phyloP scores from a whole-genome alignment of 129 eudicot species.

The Centaurea solstitialis region DNA sequence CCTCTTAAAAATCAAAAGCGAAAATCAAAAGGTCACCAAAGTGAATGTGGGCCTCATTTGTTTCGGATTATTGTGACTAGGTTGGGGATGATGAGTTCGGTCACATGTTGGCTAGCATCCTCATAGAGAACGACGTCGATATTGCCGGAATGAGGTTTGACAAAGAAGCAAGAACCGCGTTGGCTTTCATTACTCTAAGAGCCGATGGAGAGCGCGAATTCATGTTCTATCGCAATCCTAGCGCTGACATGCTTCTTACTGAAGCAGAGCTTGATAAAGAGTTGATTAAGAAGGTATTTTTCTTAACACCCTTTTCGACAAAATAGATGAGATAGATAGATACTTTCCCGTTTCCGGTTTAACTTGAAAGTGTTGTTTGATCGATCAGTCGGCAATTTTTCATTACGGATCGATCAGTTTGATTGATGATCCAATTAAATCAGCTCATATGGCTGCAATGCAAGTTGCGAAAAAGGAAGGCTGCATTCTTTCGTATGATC shows the following conservation, averaged over 20 bases:
- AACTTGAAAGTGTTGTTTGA: not conserved
- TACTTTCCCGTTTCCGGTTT: not conserved
- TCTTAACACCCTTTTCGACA: not conserved
- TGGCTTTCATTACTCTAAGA: slow-evolving; percentile 51
- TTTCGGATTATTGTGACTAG: slow-evolving; percentile 8
- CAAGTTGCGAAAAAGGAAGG: slow-evolving; percentile 46
- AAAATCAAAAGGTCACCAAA: too few species aligned
- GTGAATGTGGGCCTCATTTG: too few species aligned
- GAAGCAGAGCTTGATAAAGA: slow-evolving; percentile 42
- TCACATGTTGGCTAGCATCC: slow-evolving; percentile 44
- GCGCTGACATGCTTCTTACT: slow-evolving; percentile 61
- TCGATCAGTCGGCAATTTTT: slow-evolving; percentile 40
- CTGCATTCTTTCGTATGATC: slow-evolving; percentile 55
- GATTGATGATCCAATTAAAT: slow-evolving; percentile 50
- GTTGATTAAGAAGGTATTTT: slow-evolving; percentile 37
- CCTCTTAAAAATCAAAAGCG: too few species aligned
- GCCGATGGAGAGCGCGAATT: slow-evolving; percentile 55
- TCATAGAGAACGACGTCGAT: slow-evolving; percentile 45
- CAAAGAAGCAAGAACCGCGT: slow-evolving; percentile 47
- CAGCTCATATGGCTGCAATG: slow-evolving; percentile 57
- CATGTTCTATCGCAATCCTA: slow-evolving; percentile 55
- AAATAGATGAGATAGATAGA: not conserved
- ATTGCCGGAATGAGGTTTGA: slow-evolving; percentile 49
- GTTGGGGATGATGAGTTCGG: slow-evolving; percentile 63
- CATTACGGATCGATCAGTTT: slow-evolving; percentile 60